Conservation (phyloP, 2,329 filamentous ascomycete genomes). For the Eutypa lata region DNA sequence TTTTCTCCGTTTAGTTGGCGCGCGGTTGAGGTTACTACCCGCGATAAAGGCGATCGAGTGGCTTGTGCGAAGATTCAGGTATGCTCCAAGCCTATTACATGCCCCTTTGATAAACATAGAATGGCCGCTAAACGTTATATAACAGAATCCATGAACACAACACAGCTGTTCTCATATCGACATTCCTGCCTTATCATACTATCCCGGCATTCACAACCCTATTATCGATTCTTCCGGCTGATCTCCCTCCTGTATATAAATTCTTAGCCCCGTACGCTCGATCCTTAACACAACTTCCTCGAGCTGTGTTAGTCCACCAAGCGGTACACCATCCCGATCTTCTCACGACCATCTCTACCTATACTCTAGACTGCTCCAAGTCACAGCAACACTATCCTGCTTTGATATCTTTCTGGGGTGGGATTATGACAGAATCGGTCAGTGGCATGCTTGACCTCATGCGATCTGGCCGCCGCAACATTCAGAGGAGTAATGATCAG, state of each 20-base stretch:
- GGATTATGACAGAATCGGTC: slow-evolving; percentile 80
- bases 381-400: slow-evolving; percentile 71
- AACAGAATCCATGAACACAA: slow-evolving; percentile 87
- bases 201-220: slow-evolving; percentile 82
- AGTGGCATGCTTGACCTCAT: slow-evolving; percentile 76
- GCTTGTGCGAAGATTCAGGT: slow-evolving; percentile 89
- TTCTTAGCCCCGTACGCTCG: slow-evolving; percentile 86
- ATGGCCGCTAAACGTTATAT: slow-evolving; percentile 7
- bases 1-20: slow-evolving; percentile 78
- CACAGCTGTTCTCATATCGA: slow-evolving; percentile 70
- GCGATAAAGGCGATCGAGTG: slow-evolving; percentile 92
- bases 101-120: background rate
- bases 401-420: slow-evolving; percentile 86
- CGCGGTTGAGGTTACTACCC: slow-evolving; percentile 76
- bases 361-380: slow-evolving; percentile 72
- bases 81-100: slow-evolving; percentile 24
- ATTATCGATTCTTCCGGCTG: slow-evolving; percentile 79
- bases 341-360: slow-evolving; percentile 71
- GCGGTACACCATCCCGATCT: slow-evolving; percentile 76
- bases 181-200: slow-evolving; percentile 90
- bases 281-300: slow-evolving; percentile 71
- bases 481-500: slow-evolving; percentile 80
- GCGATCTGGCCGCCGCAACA: slow-evolving; percentile 69
- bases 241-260: slow-evolving; percentile 70
- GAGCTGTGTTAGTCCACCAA: slow-evolving; percentile 79